Conservation (phyloP, 805 yeast species). For the Jamesozyma spencerorum region DNA sequence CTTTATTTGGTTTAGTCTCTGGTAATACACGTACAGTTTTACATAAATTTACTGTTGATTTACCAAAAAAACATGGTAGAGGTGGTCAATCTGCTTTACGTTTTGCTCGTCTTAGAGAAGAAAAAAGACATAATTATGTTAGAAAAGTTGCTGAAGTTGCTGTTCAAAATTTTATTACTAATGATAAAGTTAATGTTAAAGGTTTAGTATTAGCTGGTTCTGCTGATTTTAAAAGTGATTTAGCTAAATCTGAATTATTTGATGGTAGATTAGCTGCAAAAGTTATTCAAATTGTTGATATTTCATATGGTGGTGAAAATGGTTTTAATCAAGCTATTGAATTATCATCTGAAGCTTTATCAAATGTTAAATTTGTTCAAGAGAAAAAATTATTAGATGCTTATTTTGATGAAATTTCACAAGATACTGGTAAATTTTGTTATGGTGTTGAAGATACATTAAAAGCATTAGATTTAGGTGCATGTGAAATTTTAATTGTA, state of each 20-base stretch:
- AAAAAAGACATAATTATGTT: conserved; percentile 96
- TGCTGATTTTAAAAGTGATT: conserved; percentile 96
- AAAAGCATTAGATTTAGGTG: conserved; percentile 93
- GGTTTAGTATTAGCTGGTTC: conserved; percentile 97
- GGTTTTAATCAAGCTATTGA: conserved; percentile 99
- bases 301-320: conserved; percentile 98
- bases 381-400: conserved; percentile 89
- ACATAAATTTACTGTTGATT: conserved; percentile 92
- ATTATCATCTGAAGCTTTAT: conserved; percentile 89
- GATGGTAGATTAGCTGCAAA: conserved; percentile 82
- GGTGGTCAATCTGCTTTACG: conserved; percentile 99
- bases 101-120: conserved; percentile 97
- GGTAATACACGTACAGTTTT: conserved; percentile 96
- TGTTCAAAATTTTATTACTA: conserved; percentile 91
- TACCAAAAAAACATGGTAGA: conserved; percentile 99
- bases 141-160: conserved; percentile 98
- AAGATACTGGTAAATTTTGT: conserved; percentile 95
- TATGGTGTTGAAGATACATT: conserved; percentile 95
- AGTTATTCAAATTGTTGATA: conserved; percentile 87
- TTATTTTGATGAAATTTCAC: conserved; percentile 95
- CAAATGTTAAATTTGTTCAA: conserved; percentile 95
- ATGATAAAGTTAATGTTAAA: conserved; percentile 86
- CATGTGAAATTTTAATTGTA: conserved; percentile 87
- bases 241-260: conserved; percentile 85
- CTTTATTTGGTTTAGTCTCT: conserved; percentile 85